Percentiles rank a stretch among this genome's conserved stretches.
Evolutionary conservation across 1,139 yeast genomes (phyloP).

Genomic region (Debaryomyces fabryi): DNA sequence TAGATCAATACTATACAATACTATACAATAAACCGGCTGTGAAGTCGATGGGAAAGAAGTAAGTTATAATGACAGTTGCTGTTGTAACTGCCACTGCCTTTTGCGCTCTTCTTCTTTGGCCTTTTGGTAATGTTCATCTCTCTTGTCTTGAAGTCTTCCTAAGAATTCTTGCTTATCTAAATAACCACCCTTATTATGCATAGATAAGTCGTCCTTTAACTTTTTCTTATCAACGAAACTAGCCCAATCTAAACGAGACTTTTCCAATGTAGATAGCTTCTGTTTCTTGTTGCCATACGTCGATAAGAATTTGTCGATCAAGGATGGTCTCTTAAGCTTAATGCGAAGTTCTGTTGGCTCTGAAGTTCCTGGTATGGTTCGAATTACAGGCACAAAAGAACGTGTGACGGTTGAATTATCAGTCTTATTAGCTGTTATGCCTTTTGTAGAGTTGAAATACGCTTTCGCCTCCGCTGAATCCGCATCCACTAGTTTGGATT

Average conservation of each 20-base stretch:
- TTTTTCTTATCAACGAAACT: conserved; percentile 87
- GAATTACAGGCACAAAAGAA: conserved; percentile 39
- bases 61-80: conserved; percentile 9
- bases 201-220: conserved; percentile 76
- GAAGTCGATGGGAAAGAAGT: not conserved
- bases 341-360: conserved; percentile 36
- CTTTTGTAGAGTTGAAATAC: conserved; percentile 59
- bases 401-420: conserved; percentile 16
- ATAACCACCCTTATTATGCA: conserved; percentile 82
- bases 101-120: conserved; percentile 49
- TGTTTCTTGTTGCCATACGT: conserved; percentile 44
- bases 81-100: conserved; percentile 32
- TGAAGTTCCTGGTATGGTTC: conserved; percentile 37
- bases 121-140: conserved; percentile 63
- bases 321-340: conserved; percentile 68
- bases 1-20: conserved; percentile 1
- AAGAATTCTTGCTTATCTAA: conserved; percentile 90
- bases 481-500: conserved; percentile 73
- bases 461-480: conserved; percentile 88
- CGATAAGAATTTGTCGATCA: conserved; percentile 61
- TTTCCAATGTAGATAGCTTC: conserved; percentile 87
- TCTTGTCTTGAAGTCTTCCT: conserved; percentile 68
- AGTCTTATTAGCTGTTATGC: conserved; percentile 19
- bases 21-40: not conserved
- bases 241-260: conserved; percentile 94